Base-by-base conservation (phyloP, 2,329 filamentous ascomycete genomes). In the Phyllosticta paracitricarpa region DNA sequence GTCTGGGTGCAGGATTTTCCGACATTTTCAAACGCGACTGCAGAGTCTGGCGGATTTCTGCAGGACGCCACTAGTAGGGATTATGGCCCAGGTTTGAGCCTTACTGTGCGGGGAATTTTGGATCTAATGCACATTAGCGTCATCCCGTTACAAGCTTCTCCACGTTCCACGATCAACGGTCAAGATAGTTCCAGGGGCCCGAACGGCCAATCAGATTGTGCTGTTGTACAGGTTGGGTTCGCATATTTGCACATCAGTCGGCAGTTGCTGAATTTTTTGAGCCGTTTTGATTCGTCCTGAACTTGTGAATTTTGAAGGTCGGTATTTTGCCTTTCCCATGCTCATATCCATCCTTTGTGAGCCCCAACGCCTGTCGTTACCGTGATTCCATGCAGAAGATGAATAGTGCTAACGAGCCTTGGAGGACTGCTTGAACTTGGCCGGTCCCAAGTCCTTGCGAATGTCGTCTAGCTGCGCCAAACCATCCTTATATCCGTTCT, bases 401-500 rank as follows among this genome's bases (percentile, higher is more conserved):
- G 28, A 30, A 4, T 8, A 30, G 28, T 8, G 6, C n/a, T 48
- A 48, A 48, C 40, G 40, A n/a, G 58, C 58, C 52, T 19, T 56
- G 9, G 58, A 51, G 17, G 33, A n/a, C 25, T 51, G 53, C 25
- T 51, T 60, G 33, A 60, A 2, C 24, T 52, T 60, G 30, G 91
- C 88, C 26, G 89, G 89, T 0, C 93, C 93, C 61, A 97, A 75
- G 6, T 85, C 89, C 65, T 83, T 82, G 59, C 94, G 82, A 58
- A 99, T 87, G 76, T 97, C 93, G 66, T 97, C 94, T 63, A 97
- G 79, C 78, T 97, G 90, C 74, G 89, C 86, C 65, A 97, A 81
- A 0, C 94, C 94, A 63, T 83, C 89, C 71, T 89, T 87, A 65
- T 88, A 85, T 70, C 88, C 89, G 19, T 87, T 87, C 76, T 92